Evolutionary conservation across 345 rosid genomes (phyloP), one percentile per base, ranked within the genome.

Genomic region (Geranium rotundifolium): DNA sequence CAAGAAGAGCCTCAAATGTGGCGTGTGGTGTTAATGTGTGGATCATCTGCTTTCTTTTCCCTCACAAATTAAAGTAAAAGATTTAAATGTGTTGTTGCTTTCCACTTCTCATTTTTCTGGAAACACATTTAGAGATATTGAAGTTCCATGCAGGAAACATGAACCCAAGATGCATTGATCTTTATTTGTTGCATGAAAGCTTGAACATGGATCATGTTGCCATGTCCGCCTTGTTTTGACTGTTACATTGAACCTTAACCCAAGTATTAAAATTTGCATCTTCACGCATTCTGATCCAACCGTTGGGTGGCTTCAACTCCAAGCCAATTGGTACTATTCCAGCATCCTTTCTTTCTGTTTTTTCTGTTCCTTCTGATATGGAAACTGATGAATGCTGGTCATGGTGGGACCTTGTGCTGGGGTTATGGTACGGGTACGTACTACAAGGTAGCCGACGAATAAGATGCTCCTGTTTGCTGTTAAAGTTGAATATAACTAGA

Each of bases 371-470:
- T 55, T 55, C 57, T 55, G 20, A n/a, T 55, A 3, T 3, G 57
- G 57, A 55, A 55, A 55, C 17, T 3, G 19, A 55, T 16, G n/a
- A n/a, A 55, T 3, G 20, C 52, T 17, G 57, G 19, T n/a, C 63
- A 37, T 18, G 23, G 29, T n/a, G 50, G 66, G 68, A 8, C 54
- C 59, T 18, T 63, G 23, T 8, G 41, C 54, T 56, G 19, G 13
- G 63, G 30, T 62, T 63, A 54, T 49, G 54, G 78, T 76, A 73
- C 76, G 69, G 67, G 29, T 66, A n/a, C 10, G 70, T 69, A 72
- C 77, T 39, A 29, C 56, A 31, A 57, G 37, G 31, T 54, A 52
- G n/a, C 29, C 17, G 29, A 23, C 23, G 66, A 52, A 39, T 34
- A 59, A 67, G 63, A 73, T 66, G 69, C 63, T 65, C 61, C 57